Percentiles rank a stretch among this genome's conserved stretches.
phyloP scores from a whole-genome alignment of 108 stramenopile genomes.

The Aurantiochytrium sp. region DNA sequence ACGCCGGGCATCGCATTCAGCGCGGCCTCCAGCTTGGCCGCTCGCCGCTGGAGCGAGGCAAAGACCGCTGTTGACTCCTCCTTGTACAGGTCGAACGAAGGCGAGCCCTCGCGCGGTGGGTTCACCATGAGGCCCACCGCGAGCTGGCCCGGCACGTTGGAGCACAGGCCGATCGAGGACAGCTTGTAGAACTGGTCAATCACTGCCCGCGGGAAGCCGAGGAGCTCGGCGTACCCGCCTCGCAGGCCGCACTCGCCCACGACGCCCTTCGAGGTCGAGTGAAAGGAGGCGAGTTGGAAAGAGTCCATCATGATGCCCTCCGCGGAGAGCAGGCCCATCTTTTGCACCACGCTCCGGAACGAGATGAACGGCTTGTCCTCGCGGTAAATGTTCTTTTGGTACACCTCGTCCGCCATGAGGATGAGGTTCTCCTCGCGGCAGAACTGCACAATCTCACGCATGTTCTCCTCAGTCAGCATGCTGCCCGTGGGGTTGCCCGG shows the following conservation, averaged over 20 bases:
- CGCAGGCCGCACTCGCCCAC: conserved; percentile 89
- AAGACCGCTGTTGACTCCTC: conserved; percentile 66
- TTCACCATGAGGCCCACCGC: conserved; percentile 83
- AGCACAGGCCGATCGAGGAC: conserved; percentile 73
- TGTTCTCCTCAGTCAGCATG: conserved; percentile 65
- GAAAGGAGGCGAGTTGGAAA: conserved; percentile 83
- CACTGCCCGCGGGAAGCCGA: conserved; percentile 73
- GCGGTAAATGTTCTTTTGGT: conserved; percentile 83
- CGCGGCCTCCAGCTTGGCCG: conserved; percentile 68
- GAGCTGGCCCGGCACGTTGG: conserved; percentile 77
- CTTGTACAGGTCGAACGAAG: conserved; percentile 63
- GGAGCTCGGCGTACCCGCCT: conserved; percentile 85
- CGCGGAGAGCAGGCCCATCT: conserved; percentile 37
- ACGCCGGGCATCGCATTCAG: conserved; percentile 84
- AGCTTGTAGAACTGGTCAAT: conserved; percentile 84
- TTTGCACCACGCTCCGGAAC: conserved; percentile 58
- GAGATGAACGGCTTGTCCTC: conserved; percentile 69
- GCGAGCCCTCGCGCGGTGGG: conserved; percentile 65
- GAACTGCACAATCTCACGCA: conserved; percentile 73
- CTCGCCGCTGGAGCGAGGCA: conserved; percentile 74
- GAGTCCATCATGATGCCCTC: conserved; percentile 32
- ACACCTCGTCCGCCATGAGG: conserved; percentile 87
- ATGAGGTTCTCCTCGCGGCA: conserved; percentile 73
- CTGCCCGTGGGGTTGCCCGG: conserved; percentile 95
- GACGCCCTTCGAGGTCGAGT: conserved; percentile 83